A percentile compares a stretch with the other conserved stretches of the same genome.
These are phyloP conservation scores for Handroanthus guayacan DNA, from an alignment of 257 asterid species.

Conservation along the genomic window DNA sequence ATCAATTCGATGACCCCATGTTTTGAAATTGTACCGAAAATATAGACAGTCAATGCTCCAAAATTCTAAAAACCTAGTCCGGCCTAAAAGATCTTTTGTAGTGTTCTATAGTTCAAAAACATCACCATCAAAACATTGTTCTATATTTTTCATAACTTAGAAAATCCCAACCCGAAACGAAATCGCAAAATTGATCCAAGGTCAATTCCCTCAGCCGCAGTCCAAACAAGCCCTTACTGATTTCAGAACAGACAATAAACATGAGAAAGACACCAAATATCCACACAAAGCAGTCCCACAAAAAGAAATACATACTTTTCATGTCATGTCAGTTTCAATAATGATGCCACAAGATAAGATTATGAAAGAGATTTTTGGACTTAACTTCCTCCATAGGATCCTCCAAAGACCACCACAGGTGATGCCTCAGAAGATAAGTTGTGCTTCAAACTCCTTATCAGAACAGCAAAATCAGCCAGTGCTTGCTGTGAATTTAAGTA, in stretches of 20 bases:
- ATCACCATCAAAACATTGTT: no score
- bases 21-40: no score
- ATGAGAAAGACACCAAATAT: not conserved
- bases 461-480: conserved; percentile 74
- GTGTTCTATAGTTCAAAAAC: no score
- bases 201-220: no score
- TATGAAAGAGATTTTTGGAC: conserved; percentile 27
- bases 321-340: conserved; percentile 24
- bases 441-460: conserved; percentile 68
- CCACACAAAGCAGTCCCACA: not conserved
- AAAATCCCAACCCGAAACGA: no score
- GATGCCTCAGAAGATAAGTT: conserved; percentile 78
- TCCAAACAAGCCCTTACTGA: no score
- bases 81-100: no score
- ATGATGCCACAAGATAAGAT: conserved; percentile 11
- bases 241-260: not conserved
- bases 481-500: conserved; percentile 83
- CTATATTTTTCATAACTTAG: no score
- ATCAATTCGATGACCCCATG: no score
- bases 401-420: conserved; percentile 87
- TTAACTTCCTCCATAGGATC: conserved; percentile 91
- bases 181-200: no score
- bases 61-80: no score
- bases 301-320: not conserved
- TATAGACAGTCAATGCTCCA: no score